phyloP scores from a whole-genome alignment of 305 asterid genomes.

The Solanum aculeatissimum region DNA sequence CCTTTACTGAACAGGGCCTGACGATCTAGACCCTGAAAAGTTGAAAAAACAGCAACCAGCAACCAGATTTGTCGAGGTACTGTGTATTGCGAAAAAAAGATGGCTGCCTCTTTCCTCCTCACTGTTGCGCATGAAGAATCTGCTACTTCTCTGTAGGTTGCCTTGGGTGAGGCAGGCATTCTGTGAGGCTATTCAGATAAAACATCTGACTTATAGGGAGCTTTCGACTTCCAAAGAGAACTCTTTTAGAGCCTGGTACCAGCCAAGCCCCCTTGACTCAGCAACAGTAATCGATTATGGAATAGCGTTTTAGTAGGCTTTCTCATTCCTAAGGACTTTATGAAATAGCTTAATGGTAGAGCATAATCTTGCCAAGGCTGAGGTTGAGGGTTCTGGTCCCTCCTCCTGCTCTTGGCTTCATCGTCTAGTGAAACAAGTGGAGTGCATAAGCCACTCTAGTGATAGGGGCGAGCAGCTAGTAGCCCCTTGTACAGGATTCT shows the following conservation, averaged over 20 bases:
- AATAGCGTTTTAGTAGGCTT: too few species aligned
- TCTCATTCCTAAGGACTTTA: neutral
- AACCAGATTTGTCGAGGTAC: neutral
- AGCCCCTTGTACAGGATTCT: neutral
- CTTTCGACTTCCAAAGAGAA: neutral
- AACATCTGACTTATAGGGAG: neutral
- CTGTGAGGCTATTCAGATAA: neutral
- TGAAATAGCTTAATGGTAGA: neutral
- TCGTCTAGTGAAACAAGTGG: neutral
- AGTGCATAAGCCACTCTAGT: neutral
- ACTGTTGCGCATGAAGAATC: neutral
- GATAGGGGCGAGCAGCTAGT: neutral
- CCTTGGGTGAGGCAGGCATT: neutral
- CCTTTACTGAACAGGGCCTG: neutral
- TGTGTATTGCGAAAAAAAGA: neutral
- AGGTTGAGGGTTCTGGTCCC: neutral
- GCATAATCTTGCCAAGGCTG: neutral
- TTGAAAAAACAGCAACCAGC: neutral
- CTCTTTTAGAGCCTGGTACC: too few species aligned
- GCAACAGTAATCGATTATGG: too few species aligned
- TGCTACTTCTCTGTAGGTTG: neutral
- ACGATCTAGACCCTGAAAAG: neutral
- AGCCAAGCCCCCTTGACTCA: too few species aligned
- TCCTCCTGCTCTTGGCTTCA: neutral
- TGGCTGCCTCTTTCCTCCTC: neutral